Evolutionary conservation across 345 rosid species (phyloP), one percentile per base, ranked within the genome.

Genomic region (Citrus inodora): DNA sequence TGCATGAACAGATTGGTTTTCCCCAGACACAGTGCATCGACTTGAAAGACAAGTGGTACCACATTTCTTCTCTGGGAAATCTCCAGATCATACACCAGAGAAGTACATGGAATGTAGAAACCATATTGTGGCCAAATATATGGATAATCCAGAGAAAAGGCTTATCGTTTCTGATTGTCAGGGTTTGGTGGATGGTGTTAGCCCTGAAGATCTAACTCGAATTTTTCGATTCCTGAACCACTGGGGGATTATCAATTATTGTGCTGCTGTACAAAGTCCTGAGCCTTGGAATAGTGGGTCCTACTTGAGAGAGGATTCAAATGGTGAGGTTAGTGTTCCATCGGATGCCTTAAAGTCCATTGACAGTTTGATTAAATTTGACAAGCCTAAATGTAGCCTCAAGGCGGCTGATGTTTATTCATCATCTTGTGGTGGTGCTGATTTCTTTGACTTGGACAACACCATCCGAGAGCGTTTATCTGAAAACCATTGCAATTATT

Each of bases 1-100:
- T 56, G 46, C 68, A 51, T 75, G 82, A 61, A 68, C 85, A 96
- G 98, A 90, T 84, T 96, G 99, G 99, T 96, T 96, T 87, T 89
- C 98, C 63, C 98, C 95, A 58, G 74, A 88, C 28, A 78, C 87
- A 10, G 97, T 96, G 77, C 87, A 96, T 90, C 89, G 99, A 80
- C 82, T 94, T 78, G 99, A 96, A 83, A 88, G 99, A 73, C 99
- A 96, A 88, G 99, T 92, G 78, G 98, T 94, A 84, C 99, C 99
- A 1, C 97, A 90, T 83, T 96, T 85, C 85, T 96, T 96, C 90
- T 91, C 97, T 78, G 99, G 98, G 60, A 96, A 96, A 84, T 92
- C 97, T 24, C 67, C 88, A 24, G 91, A 90, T 51, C 91, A 89
- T 73, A 83, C 89, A 14, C 99, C 98, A 5, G 91, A 94, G 77